Conservation (phyloP, 768 basidiomycete species). For the Leccinum sublutescens region DNA sequence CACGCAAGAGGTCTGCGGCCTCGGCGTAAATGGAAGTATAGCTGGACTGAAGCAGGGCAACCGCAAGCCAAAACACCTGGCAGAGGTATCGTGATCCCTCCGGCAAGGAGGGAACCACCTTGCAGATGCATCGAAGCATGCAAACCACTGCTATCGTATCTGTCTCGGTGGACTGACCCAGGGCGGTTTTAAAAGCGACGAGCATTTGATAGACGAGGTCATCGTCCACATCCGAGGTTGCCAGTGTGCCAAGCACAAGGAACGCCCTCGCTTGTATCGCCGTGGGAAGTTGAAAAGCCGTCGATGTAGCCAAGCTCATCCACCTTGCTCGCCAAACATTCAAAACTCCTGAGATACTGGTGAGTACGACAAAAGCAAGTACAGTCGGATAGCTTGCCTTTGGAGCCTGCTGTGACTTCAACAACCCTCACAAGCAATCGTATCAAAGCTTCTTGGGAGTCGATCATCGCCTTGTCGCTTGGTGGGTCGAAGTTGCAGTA, state of each 20-base stretch:
- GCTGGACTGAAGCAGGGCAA: constrained; percentile 78
- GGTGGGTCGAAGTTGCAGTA: constrained; percentile 55
- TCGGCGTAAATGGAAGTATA: constrained; percentile 69
- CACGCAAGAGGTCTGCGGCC: constrained; percentile 64
- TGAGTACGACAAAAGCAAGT: constrained; percentile 5
- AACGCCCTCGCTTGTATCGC: constrained; percentile 89
- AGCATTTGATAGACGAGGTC: constrained; percentile 93
- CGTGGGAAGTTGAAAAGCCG: constrained; percentile 87
- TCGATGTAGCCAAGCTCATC: constrained; percentile 87
- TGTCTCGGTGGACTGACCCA: constrained; percentile 63
- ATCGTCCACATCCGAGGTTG: constrained; percentile 83
- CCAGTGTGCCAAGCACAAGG: constrained; percentile 78
- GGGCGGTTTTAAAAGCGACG: constrained; percentile 75
- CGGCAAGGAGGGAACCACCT: constrained; percentile 68
- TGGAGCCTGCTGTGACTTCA: constrained; percentile 61
- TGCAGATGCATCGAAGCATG: constrained; percentile 85
- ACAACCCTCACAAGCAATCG: constrained; percentile 62
- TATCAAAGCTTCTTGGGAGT: constrained; percentile 64
- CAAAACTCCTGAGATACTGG: constrained; percentile 51
- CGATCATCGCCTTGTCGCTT: constrained; percentile 55
- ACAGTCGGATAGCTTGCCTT: constrained; percentile 47
- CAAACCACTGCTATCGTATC: constrained; percentile 74
- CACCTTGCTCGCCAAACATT: constrained; percentile 93
- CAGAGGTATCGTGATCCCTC: constrained; percentile 69
- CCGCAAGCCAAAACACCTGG: constrained; percentile 84